Conservation (phyloP, 176 grass and related monocot genomes). For the Pontederia paniculata region DNA sequence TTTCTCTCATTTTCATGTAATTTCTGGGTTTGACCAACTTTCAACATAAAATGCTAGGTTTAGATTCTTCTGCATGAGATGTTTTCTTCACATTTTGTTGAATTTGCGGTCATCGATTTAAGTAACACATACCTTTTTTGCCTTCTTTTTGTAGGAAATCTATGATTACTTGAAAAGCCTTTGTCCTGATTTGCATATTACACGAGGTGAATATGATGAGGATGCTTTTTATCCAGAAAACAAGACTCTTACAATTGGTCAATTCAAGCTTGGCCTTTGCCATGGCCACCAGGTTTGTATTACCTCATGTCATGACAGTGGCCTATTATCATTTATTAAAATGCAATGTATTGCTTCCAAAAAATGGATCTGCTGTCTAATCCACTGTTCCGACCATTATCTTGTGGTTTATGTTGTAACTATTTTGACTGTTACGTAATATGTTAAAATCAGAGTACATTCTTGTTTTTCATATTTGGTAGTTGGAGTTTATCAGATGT, state of each 20-base stretch:
- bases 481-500: too few relatives aligned
- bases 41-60: too few relatives aligned
- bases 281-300: conserved; percentile 86
- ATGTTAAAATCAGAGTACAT: too few relatives aligned
- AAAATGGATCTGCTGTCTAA: background rate
- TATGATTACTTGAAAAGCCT: conserved; percentile 98
- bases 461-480: too few relatives aligned
- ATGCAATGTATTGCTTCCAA: background rate
- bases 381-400: too few relatives aligned
- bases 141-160: conserved; percentile 46
- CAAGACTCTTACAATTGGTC: conserved; percentile 91
- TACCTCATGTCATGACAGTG: background rate
- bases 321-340: conserved; percentile 4
- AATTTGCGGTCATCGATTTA: background rate
- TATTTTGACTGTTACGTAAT: too few relatives aligned
- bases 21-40: too few relatives aligned
- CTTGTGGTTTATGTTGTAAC: too few relatives aligned
- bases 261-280: conserved; percentile 94
- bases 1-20: too few relatives aligned
- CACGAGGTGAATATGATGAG: conserved; percentile 91
- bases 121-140: too few relatives aligned
- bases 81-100: background rate
- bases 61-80: too few relatives aligned
- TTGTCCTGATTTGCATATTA: conserved; percentile 88
- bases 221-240: conserved; percentile 88